Conservation (phyloP, 306 rosid genomes). For the Rosa multiflora region DNA sequence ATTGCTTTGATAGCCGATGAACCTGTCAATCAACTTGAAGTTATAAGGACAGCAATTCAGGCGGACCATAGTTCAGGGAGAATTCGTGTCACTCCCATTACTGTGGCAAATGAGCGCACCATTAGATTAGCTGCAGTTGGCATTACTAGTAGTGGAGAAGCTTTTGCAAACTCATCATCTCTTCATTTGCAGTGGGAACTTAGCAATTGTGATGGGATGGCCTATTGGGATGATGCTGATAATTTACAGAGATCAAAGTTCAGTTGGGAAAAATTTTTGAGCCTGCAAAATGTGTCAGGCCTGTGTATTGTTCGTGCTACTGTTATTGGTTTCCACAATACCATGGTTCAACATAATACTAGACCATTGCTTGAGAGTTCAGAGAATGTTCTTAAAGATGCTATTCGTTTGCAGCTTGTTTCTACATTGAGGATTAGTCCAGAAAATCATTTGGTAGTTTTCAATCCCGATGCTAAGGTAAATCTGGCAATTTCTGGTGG, state of each 20-base stretch:
- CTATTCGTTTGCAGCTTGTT: conserved; percentile 87
- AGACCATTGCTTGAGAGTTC: conserved; percentile 35
- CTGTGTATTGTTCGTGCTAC: conserved; percentile 82
- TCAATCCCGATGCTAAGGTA: conserved; percentile 79
- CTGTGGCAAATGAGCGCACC: conserved; percentile 84
- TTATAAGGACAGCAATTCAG: conserved; percentile 58
- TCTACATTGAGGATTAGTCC: conserved; percentile 77
- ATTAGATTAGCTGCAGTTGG: conserved; percentile 81
- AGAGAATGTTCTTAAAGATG: conserved; percentile 65
- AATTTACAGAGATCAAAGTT: conserved; percentile 40
- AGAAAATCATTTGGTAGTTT: conserved; percentile 66
- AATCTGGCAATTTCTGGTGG: conserved; percentile 83
- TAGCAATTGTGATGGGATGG: conserved; percentile 65
- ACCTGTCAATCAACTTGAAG: conserved; percentile 54
- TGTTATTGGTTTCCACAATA: conserved; percentile 49
- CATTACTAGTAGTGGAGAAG: conserved; percentile 60
- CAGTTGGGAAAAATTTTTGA: conserved; percentile 81
- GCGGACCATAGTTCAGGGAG: conserved; percentile 60
- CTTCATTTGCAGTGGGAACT: conserved; percentile 85
- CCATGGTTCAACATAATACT: conserved; percentile 35
- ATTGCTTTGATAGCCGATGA: conserved; percentile 81
- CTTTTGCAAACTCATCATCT: conserved; percentile 91
- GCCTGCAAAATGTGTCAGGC: conserved; percentile 85
- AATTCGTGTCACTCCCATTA: conserved; percentile 54
- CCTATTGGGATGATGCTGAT: conserved; percentile 63